These are phyloP conservation scores for Syzygium syzygioides DNA, from an alignment of 441 rosid species.

Conservation along the genomic window DNA sequence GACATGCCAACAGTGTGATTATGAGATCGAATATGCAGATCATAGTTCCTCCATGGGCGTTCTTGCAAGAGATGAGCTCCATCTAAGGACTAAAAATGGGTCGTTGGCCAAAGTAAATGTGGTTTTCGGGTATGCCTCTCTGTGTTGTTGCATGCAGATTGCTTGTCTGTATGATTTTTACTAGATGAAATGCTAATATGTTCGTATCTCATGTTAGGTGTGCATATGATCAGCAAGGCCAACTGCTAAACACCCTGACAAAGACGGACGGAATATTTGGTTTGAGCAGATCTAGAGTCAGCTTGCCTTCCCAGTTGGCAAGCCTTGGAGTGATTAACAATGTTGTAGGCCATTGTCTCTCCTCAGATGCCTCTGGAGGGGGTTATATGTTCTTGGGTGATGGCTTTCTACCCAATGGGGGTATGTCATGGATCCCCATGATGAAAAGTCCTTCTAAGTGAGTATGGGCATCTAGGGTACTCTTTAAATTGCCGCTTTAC, in stretches of 20 bases:
- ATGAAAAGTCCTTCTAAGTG: slow-evolving; percentile 46
- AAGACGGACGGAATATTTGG: slow-evolving; percentile 93
- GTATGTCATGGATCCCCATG: slow-evolving; percentile 86
- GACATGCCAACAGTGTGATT: slow-evolving; percentile 77
- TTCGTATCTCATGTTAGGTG: slow-evolving; percentile 41
- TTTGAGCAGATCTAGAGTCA: slow-evolving; percentile 71
- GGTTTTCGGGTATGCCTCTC: slow-evolving; percentile 58
- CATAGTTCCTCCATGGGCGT: slow-evolving; percentile 88
- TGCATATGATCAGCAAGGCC: slow-evolving; percentile 94
- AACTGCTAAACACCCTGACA: slow-evolving; percentile 54
- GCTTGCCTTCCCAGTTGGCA: slow-evolving; percentile 93
- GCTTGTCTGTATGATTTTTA: background rate
- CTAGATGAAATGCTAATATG: slow-evolving; percentile 3
- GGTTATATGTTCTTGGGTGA: slow-evolving; percentile 93
- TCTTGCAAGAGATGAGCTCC: slow-evolving; percentile 78
- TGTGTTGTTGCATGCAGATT: background rate
- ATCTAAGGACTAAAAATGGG: slow-evolving; percentile 54
- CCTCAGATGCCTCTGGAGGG: slow-evolving; percentile 41
- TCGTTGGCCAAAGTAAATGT: slow-evolving; percentile 44
- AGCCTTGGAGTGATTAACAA: slow-evolving; percentile 71
- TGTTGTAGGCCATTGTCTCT: slow-evolving; percentile 83
- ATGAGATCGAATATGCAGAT: slow-evolving; percentile 94
- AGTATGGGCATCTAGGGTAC: slow-evolving; percentile 14
- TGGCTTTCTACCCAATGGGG: slow-evolving; percentile 67
- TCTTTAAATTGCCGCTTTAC: background rate